Conservation (phyloP, 2,329 filamentous ascomycete genomes). For the Cryphonectria carpinicola region DNA sequence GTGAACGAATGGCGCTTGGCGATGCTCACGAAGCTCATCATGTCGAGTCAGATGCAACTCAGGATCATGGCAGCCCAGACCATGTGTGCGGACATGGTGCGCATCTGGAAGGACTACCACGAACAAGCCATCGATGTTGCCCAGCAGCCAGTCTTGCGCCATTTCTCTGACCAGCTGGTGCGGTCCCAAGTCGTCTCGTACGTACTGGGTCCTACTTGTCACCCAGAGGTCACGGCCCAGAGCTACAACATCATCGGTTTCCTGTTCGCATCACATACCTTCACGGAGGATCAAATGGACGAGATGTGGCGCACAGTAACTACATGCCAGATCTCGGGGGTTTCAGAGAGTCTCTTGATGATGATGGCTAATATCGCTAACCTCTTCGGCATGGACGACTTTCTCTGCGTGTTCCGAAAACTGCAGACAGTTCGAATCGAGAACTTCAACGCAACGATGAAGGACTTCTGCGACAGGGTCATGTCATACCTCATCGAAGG, state of each 20-base stretch:
- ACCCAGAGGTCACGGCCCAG: slow-evolving; percentile 84
- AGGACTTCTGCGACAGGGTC: slow-evolving; percentile 63
- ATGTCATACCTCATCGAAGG: slow-evolving; percentile 55
- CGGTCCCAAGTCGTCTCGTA: slow-evolving; percentile 78
- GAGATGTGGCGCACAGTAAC: slow-evolving; percentile 83
- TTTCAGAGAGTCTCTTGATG: slow-evolving; percentile 77
- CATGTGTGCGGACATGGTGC: slow-evolving; percentile 73
- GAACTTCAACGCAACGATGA: slow-evolving; percentile 64
- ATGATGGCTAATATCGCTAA: slow-evolving; percentile 60
- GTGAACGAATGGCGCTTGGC: slow-evolving; percentile 71
- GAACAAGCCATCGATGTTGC: slow-evolving; percentile 46
- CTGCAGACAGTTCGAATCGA: slow-evolving; percentile 66
- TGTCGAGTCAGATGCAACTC: slow-evolving; percentile 87
- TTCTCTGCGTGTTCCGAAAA: slow-evolving; percentile 73
- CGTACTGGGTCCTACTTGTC: slow-evolving; percentile 86
- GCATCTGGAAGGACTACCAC: slow-evolving; percentile 64
- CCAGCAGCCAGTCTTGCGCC: slow-evolving; percentile 58
- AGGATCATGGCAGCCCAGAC: slow-evolving; percentile 77
- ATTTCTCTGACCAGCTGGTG: slow-evolving; percentile 71
- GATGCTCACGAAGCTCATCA: slow-evolving; percentile 72
- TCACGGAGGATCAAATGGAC: slow-evolving; percentile 73
- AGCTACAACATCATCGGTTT: slow-evolving; percentile 87
- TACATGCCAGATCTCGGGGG: slow-evolving; percentile 79
- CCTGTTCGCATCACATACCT: slow-evolving; percentile 76
- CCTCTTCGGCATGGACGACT: slow-evolving; percentile 51